A percentile compares a stretch with the other conserved stretches of the same genome.
These are phyloP conservation scores for Boletus vinaceobasis DNA, from an alignment of 768 basidiomycete genomes.

Conservation along the genomic window DNA sequence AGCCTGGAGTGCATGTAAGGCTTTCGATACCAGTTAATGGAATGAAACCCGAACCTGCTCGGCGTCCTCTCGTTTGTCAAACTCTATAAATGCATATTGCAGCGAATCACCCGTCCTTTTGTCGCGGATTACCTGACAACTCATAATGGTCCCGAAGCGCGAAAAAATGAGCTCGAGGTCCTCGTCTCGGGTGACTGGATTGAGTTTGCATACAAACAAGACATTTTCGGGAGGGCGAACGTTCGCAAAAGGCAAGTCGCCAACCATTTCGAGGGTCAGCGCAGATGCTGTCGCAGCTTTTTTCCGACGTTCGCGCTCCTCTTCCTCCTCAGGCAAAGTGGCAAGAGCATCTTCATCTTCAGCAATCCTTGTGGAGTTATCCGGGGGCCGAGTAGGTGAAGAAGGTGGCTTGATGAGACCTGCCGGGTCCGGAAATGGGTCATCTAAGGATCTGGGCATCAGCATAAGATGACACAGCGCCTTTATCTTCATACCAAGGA, in stretches of 20 bases:
- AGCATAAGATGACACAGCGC: neutral
- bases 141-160: conserved; percentile 92
- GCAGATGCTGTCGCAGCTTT: conserved; percentile 91
- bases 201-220: conserved; percentile 97
- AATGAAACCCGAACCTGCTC: conserved; percentile 65
- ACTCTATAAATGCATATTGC: conserved; percentile 99
- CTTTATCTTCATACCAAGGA: conserved; percentile 60
- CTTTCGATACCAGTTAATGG: neutral
- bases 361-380: conserved; percentile 84
- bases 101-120: conserved; percentile 94
- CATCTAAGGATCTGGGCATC: conserved; percentile 52
- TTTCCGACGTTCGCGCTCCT: conserved; percentile 75
- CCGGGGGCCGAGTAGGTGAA: conserved; percentile 78
- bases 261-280: conserved; percentile 98
- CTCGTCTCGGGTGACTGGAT: conserved; percentile 91
- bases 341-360: conserved; percentile 92
- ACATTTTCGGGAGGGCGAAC: conserved; percentile 98
- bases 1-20: conserved; percentile 48
- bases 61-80: conserved; percentile 88
- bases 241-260: conserved; percentile 96
- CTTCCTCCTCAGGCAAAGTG: conserved; percentile 81
- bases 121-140: conserved; percentile 96
- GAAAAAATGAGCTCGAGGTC: conserved; percentile 98
- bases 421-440: conserved; percentile 88
- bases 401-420: conserved; percentile 69